Base-by-base conservation (phyloP, 2,329 filamentous ascomycete genomes). In the Fusarium begoniae region DNA sequence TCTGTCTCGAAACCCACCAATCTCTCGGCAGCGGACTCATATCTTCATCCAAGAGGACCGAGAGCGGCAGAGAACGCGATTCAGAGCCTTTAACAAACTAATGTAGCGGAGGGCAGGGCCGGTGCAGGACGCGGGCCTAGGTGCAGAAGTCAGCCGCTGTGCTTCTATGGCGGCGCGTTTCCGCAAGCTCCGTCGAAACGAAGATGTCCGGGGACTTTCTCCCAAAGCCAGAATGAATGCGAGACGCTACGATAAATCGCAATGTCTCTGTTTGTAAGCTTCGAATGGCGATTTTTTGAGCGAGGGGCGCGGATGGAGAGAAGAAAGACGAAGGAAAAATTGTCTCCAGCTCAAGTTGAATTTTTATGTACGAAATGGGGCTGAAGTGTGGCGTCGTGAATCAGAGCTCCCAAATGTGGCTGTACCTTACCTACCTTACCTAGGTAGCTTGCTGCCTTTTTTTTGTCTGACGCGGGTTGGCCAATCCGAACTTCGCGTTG, bases 101-200 rank as follows among this genome's bases (percentile, higher is more conserved):
- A 86, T 85, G 82, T 84, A 84, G 84, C 86, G 85, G 82, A 79
- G 83, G 82, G 79, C 80, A 84, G 82, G 82, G 83, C 79, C 74
- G 72, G 76, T 69, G 77, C 78, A 76, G 82, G 81, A 81, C 82
- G 84, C 85, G 84, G 85, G 85, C 85, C 86, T 85, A 86, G 85
- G 86, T 85, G 87, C 89, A 87, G 88, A 90, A 90, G 90, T 94
- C 85, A 95, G 92, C 94, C 94, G 94, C 95, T 87, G 89, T 95
- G 95, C 95, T 97, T 97, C 92, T 98, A 95, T 97, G 96, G 95
- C 95, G 95, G 94, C 94, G 95, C 94, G 94, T 98, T 97, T 97
- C 94, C 94, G 94, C 95, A 90, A 80, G 79, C 80, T 81, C 80
- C 63, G 77, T 75, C 66, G 76, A 81, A 83, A 74, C 72, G 57